Evolutionary conservation across 2,329 filamentous ascomycete genomes (phyloP).

Genomic region (Calonectria pteridis): DNA sequence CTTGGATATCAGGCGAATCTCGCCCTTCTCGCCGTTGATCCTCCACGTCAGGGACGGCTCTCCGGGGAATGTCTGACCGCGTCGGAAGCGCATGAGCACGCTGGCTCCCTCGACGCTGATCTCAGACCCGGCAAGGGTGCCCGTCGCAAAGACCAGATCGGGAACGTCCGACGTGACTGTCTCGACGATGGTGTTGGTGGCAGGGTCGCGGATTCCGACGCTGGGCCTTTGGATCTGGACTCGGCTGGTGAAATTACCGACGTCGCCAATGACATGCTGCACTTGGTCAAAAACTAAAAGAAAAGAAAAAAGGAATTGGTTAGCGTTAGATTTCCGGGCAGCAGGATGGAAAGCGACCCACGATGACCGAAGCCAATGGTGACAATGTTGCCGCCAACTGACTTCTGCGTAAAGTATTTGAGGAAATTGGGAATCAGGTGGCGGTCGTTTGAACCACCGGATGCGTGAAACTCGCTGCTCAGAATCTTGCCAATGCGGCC

Average conservation of each 20-base stretch:
- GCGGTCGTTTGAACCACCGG: conserved; percentile 52
- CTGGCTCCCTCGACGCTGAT: conserved; percentile 51
- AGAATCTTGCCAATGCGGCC: conserved; percentile 65
- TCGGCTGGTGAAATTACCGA: conserved; percentile 52
- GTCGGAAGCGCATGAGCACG: conserved; percentile 59
- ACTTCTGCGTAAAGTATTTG: conserved; percentile 62
- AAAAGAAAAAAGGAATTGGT: conserved; percentile 42
- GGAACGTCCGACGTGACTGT: conserved; percentile 56
- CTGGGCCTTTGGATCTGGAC: conserved; percentile 60
- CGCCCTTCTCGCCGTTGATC: conserved; percentile 65
- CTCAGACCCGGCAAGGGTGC: conserved; percentile 48
- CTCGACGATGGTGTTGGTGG: conserved; percentile 47
- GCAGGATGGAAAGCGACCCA: conserved; percentile 40
- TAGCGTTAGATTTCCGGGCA: not conserved
- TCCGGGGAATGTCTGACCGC: conserved; percentile 62
- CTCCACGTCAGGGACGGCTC: conserved; percentile 61
- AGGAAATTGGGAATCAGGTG: conserved; percentile 50
- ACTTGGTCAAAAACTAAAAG: conserved; percentile 58
- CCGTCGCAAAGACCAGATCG: conserved; percentile 55
- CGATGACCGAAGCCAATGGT: conserved; percentile 59
- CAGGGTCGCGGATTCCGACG: conserved; percentile 50
- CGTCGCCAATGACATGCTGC: conserved; percentile 60
- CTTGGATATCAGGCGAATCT: conserved; percentile 56
- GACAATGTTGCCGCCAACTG: conserved; percentile 59
- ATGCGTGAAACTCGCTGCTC: conserved; percentile 60